Evolutionary conservation across 2,329 filamentous ascomycete genomes (phyloP).

Genomic region (Alternaria brassicicola): DNA sequence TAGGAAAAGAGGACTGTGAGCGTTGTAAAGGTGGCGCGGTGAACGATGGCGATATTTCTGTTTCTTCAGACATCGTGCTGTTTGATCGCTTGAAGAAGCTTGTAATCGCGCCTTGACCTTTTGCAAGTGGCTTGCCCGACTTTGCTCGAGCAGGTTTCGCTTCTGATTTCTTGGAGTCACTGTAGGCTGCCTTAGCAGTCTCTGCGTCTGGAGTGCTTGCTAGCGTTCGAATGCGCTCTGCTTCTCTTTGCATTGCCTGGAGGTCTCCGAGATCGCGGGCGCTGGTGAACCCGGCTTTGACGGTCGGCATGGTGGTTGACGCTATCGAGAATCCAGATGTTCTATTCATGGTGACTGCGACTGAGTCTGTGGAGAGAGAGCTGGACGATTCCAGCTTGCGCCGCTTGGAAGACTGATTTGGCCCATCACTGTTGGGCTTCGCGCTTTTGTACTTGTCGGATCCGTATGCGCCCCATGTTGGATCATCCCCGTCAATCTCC

Average conservation of each 20-base stretch:
- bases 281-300: constrained; percentile 46
- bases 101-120: constrained; percentile 59
- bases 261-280: constrained; percentile 39
- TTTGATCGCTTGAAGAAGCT: constrained; percentile 56
- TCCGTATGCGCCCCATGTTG: constrained; percentile 25
- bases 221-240: constrained; percentile 37
- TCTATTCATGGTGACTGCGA: constrained; percentile 41
- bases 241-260: constrained; percentile 50
- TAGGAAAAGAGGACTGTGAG: constrained; percentile 28
- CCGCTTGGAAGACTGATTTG: constrained; percentile 29
- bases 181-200: constrained; percentile 20
- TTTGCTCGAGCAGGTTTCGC: constrained; percentile 24
- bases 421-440: constrained; percentile 4
- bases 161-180: constrained; percentile 38
- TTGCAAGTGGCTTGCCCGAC: constrained; percentile 45
- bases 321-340: constrained; percentile 36
- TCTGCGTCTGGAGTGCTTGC: constrained; percentile 31
- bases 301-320: constrained; percentile 28
- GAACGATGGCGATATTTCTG: constrained; percentile 9
- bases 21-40: constrained; percentile 21
- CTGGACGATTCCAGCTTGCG: constrained; percentile 31
- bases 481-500: constrained; percentile 41
- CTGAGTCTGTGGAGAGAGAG: constrained; percentile 13
- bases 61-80: constrained; percentile 19
- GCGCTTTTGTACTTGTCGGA: constrained; percentile 14